Conservation (phyloP, 257 asterid species). For the Cruciata laevipes region DNA sequence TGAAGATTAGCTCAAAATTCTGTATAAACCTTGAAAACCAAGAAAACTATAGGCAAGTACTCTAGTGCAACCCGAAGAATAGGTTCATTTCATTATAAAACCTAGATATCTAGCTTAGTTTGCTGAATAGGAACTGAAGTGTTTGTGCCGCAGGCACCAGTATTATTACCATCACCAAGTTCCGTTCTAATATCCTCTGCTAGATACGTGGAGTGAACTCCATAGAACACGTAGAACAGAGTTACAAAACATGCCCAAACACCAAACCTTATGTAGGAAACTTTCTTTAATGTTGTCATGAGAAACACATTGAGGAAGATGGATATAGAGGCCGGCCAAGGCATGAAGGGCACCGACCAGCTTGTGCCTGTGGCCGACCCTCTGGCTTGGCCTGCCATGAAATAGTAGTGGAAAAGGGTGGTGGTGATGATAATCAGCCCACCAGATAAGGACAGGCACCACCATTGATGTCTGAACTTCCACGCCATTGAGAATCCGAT, state of each 20-base stretch:
- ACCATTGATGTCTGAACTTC: constrained; percentile 26
- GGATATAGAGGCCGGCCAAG: constrained; percentile 37
- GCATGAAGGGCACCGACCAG: constrained; percentile 42
- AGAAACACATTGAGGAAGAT: constrained; percentile 36
- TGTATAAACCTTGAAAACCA: neutral
- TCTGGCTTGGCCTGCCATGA: constrained; percentile 1
- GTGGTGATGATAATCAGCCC: constrained; percentile 12
- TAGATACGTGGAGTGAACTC: constrained; percentile 35
- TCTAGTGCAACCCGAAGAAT: neutral
- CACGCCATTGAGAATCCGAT: constrained; percentile 31
- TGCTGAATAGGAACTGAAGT: constrained; percentile 13
- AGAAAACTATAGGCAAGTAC: neutral
- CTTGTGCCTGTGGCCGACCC: neutral
- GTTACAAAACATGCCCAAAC: constrained; percentile 26
- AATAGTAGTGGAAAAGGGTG: constrained; percentile 13
- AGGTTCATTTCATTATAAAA: constrained; percentile 2
- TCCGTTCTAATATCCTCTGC: constrained; percentile 26
- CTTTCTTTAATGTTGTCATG: constrained; percentile 25
- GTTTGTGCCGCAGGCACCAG: constrained; percentile 7
- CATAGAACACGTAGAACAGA: constrained; percentile 31
- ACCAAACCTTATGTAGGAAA: constrained; percentile 35
- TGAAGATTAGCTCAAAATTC: neutral
- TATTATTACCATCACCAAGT: neutral
- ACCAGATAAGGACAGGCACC: constrained; percentile 22
- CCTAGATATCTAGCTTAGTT: constrained; percentile 23